A percentile compares a stretch with the other conserved stretches of the same genome.
phyloP scores from a whole-genome alignment of 2,329 filamentous ascomycete genomes.

The Fusarium scirpi region DNA sequence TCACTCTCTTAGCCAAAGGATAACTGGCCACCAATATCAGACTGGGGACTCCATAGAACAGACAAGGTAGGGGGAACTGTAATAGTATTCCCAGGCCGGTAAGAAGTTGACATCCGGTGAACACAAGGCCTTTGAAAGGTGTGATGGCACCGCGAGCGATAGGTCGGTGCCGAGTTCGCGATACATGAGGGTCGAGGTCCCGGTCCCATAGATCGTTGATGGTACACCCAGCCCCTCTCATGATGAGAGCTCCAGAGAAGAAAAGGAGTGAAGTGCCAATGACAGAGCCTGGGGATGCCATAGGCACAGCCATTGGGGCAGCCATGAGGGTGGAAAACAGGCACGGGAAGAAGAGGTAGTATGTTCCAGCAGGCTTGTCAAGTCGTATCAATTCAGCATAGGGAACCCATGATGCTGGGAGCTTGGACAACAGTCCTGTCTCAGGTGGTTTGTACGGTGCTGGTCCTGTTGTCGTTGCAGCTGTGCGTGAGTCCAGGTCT shows the following conservation, averaged over 20 bases:
- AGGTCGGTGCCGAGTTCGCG: constrained; percentile 80
- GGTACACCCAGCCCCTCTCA: constrained; percentile 88
- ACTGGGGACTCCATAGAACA: constrained; percentile 82
- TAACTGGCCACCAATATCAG: constrained; percentile 80
- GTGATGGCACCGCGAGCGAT: constrained; percentile 83
- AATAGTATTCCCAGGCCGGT: constrained; percentile 79
- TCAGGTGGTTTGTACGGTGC: constrained; percentile 74
- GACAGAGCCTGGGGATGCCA: constrained; percentile 70
- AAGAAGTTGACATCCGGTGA: constrained; percentile 79
- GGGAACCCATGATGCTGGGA: constrained; percentile 78
- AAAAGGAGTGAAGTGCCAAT: constrained; percentile 76
- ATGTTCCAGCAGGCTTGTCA: constrained; percentile 83
- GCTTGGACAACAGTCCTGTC: constrained; percentile 74
- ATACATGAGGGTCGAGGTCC: constrained; percentile 84
- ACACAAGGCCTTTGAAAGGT: constrained; percentile 77
- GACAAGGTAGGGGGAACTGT: constrained; percentile 79
- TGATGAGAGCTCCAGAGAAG: constrained; percentile 80
- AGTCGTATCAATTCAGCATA: constrained; percentile 86
- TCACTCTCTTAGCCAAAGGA: constrained; percentile 86
- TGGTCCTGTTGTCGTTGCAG: constrained; percentile 1
- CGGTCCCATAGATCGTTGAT: constrained; percentile 94
- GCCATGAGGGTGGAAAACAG: constrained; percentile 86
- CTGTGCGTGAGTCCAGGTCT: constrained; percentile 23
- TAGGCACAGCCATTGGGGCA: constrained; percentile 74
- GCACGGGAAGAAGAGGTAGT: constrained; percentile 88